Percentiles rank a stretch among this genome's conserved stretches.
These are phyloP conservation scores for Stipa capillata DNA, from an alignment of 176 grass and related monocot species.

Conservation along the genomic window DNA sequence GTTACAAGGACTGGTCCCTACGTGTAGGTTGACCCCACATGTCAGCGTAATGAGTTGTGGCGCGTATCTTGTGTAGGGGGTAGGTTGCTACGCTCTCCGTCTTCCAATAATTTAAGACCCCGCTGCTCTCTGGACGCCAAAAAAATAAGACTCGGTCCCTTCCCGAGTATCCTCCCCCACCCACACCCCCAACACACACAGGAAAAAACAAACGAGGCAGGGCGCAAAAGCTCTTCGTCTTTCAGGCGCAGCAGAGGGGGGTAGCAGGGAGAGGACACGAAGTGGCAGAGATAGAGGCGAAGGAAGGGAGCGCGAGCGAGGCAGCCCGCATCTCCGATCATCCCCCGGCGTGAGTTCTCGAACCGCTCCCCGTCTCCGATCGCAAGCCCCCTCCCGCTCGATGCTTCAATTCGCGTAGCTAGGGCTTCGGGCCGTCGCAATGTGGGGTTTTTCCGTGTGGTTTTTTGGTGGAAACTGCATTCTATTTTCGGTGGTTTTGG, in stretches of 20 bases:
- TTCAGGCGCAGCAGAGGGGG: not conserved
- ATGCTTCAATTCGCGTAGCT: conserved; percentile 6
- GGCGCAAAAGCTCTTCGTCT: conserved; percentile 11
- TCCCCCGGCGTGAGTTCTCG: conserved; percentile 20
- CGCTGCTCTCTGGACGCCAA: not conserved
- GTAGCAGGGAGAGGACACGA: not conserved
- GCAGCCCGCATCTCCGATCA: not conserved
- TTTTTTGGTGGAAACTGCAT: not conserved
- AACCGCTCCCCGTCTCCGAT: conserved; percentile 17
- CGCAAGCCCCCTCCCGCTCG: not conserved
- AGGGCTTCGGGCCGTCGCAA: conserved; percentile 27
- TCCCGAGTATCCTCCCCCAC: not conserved
- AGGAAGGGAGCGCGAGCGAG: not conserved
- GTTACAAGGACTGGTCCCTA: not conserved
- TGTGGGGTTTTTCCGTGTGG: not conserved
- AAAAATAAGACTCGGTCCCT: not conserved
- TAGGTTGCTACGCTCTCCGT: not conserved
- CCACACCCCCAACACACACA: not conserved
- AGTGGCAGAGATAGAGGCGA: not conserved
- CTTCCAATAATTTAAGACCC: conserved; percentile 32
- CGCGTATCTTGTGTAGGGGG: not conserved
- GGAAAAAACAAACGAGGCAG: conserved; percentile 20
- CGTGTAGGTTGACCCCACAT: not conserved
- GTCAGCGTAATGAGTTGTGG: not conserved
- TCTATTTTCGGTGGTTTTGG: not conserved